Conservation (phyloP, 805 yeast genomes). For the Barnettozyma sp. region DNA sequence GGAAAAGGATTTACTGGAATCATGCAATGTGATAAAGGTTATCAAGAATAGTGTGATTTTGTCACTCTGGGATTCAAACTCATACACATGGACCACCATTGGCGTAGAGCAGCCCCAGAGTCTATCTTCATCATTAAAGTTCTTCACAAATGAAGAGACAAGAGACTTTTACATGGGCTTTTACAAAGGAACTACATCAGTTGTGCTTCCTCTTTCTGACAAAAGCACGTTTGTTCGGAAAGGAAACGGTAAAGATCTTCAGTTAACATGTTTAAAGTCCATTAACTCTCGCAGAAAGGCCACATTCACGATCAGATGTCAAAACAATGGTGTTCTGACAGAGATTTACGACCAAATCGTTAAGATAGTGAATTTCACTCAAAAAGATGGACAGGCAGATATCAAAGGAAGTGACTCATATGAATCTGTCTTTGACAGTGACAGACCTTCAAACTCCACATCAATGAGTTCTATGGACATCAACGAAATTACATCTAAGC, state of each 20-base stretch:
- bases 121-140: too few species aligned
- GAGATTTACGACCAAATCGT: conserved; percentile 14
- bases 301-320: conserved; percentile 20
- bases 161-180: conserved; percentile 14
- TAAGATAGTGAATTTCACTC: conserved; percentile 2
- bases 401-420: conserved; percentile 7
- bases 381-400: not conserved
- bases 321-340: conserved; percentile 12
- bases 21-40: conserved; percentile 7
- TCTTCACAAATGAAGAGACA: conserved; percentile 11
- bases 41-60: conserved; percentile 16
- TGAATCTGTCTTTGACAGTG: conserved; percentile 13
- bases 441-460: conserved; percentile 21
- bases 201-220: conserved; percentile 14
- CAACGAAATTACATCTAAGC: conserved; percentile 4
- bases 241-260: conserved; percentile 13
- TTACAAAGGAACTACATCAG: conserved; percentile 5
- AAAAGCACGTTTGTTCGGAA: conserved; percentile 9
- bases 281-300: conserved; percentile 12
- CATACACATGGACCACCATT: conserved; percentile 17
- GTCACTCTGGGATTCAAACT: conserved; percentile 19
- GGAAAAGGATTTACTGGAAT: not conserved
- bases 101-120: too few species aligned
- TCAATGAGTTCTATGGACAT: conserved; percentile 19
- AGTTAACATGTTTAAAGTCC: conserved; percentile 12